phyloP scores from a whole-genome alignment of 2,329 filamentous ascomycete genomes.

The Colletotrichum lentis region DNA sequence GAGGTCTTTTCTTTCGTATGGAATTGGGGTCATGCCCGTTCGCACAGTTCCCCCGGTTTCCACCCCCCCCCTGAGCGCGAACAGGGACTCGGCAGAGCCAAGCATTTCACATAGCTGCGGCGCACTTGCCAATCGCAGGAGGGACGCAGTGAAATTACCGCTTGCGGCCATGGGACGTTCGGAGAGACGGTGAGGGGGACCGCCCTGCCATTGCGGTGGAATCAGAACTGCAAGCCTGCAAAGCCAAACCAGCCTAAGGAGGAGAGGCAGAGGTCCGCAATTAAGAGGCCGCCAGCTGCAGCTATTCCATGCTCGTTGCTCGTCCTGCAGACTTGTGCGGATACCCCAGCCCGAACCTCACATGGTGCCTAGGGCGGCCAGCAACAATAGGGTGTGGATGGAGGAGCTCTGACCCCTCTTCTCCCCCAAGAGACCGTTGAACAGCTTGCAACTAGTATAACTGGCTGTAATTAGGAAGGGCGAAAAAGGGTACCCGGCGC shows the following conservation, averaged over 20 bases:
- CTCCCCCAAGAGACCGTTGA: conserved; percentile 1
- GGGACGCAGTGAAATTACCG: conserved; percentile 23
- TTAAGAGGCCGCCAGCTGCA: conserved; percentile 38
- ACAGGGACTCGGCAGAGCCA: conserved; percentile 33
- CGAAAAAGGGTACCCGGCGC: conserved; percentile 17
- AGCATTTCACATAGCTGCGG: conserved; percentile 24
- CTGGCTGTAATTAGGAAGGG: conserved; percentile 16
- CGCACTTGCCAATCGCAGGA: conserved; percentile 29
- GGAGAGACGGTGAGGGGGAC: conserved; percentile 28
- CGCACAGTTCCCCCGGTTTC: conserved; percentile 30
- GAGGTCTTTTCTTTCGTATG: conserved; percentile 21
- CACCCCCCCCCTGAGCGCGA: conserved; percentile 19
- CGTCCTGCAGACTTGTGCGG: conserved; percentile 32
- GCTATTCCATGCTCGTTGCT: conserved; percentile 21
- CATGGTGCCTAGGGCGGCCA: conserved; percentile 14
- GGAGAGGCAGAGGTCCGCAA: conserved; percentile 32
- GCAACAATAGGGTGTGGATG: conserved; percentile 26
- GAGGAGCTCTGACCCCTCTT: conserved; percentile 20
- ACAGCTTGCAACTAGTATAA: conserved; percentile 27
- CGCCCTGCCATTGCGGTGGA: conserved; percentile 8
- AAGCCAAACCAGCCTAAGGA: conserved; percentile 24
- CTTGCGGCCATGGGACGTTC: conserved; percentile 22
- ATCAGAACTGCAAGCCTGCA: conserved; percentile 22
- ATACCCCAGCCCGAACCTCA: conserved; percentile 32
- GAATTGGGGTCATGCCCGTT: conserved; percentile 17